A percentile compares a stretch with the other conserved stretches of the same genome.
Conservation (phyloP, 805 yeast species). For the Tetrapisispora pingtungensis region DNA sequence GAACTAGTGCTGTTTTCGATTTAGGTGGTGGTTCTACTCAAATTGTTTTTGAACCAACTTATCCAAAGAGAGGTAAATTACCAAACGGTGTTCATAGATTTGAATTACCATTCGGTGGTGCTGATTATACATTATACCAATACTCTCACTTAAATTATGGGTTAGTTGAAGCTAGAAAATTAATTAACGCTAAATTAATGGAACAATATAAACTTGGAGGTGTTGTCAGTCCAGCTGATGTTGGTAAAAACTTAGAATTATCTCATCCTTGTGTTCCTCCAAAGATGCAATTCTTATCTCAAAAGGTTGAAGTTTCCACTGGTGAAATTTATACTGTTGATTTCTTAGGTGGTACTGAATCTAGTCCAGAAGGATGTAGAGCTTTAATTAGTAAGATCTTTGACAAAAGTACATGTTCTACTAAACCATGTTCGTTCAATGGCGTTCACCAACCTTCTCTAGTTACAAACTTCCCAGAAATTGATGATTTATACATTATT, state of each 20-base stretch:
- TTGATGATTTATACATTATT: constrained; percentile 77
- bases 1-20: constrained; percentile 96
- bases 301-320: constrained; percentile 46
- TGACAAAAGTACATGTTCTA: constrained; percentile 71
- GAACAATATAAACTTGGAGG: constrained; percentile 37
- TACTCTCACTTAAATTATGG: constrained; percentile 95
- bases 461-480: constrained; percentile 58
- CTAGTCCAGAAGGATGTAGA: constrained; percentile 82
- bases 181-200: constrained; percentile 61
- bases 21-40: constrained; percentile 98
- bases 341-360: constrained; percentile 50
- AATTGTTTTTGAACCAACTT: constrained; percentile 93
- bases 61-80: constrained; percentile 51
- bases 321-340: constrained; percentile 42
- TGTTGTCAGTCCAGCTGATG: constrained; percentile 30
- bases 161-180: constrained; percentile 84
- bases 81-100: constrained; percentile 84
- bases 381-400: constrained; percentile 70
- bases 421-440: constrained; percentile 86
- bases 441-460: constrained; percentile 96
- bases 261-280: constrained; percentile 87
- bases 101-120: constrained; percentile 67
- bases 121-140: constrained; percentile 76
- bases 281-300: constrained; percentile 47
- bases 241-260: constrained; percentile 37